Base-by-base conservation (phyloP, 176 grass and related monocot species). In the Triticum monococcum region DNA sequence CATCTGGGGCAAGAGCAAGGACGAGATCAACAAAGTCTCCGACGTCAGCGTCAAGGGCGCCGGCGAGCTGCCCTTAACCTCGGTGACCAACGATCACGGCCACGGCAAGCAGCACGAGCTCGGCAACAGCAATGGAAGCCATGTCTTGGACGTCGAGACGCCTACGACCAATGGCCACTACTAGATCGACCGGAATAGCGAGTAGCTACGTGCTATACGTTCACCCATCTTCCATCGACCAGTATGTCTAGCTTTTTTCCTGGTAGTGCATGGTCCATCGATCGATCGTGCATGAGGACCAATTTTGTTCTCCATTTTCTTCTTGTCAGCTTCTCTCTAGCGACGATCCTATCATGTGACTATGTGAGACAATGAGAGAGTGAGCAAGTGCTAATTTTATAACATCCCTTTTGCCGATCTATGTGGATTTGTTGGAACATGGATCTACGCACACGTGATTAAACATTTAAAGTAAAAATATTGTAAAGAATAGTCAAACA, bases 1-100 rank as follows among this genome's bases (percentile, higher is more conserved):
- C 71, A 94, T 99, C 72, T 99, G 97, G 97, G 97, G 97, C 79
- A 96, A 91, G 85, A 81, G 87, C 87, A 91, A 86, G 62, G 94
- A 99, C 82, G 46, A 88, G 9, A 59, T 84, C 25, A 81, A 52
- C 76, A 85, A 88, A 79, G 9, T 56, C 16, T 56, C 17, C 16
- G 26, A 68, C 16, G 75, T 18, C 56, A 80, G 78, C 79, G 65
- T 26, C 82, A 88, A 87, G 68, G 87, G 76, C 26, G 73, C 72
- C 48, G 72, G 46, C 20, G 89, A 95, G 61, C 81, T 98, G 57
- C 93, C 93, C 2, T 33, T 91, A 33, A 85, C 88, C 66, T 65
- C 80, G 16, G 35, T 10, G 43, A 50, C 67, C 37, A 64, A 61
- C 45, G 77, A 46, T 64, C 82, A 91, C 46, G 80, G 52, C 79